Conservation (phyloP, 83 land plant species). For the Larix sibirica region DNA sequence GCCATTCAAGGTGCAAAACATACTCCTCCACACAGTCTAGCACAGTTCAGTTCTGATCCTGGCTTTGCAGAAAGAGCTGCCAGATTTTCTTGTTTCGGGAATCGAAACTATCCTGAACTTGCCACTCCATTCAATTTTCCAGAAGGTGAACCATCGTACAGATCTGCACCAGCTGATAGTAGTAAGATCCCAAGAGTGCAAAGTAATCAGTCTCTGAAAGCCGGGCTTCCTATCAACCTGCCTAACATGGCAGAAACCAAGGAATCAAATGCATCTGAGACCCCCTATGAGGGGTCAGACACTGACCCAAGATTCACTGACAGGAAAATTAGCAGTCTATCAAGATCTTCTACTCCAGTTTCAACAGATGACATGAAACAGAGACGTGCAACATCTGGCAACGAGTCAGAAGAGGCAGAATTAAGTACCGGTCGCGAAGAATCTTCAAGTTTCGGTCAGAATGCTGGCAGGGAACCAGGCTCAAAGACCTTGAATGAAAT, state of each 20-base stretch:
- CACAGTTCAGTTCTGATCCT: constrained; percentile 52
- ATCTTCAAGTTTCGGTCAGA: constrained; percentile 49
- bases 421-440: constrained; percentile 39
- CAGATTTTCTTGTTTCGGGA: constrained; percentile 54
- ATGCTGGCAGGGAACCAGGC: constrained; percentile 22
- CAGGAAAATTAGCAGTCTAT: constrained; percentile 11
- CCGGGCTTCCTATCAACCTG: constrained; percentile 7
- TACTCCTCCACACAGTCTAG: constrained; percentile 21
- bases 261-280: constrained; percentile 3
- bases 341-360: constrained; percentile 24
- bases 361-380: constrained; percentile 15
- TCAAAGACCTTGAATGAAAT: constrained; percentile 1
- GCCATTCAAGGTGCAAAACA: constrained; percentile 16
- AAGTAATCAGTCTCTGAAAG: constrained; percentile 45
- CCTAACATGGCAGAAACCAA: constrained; percentile 10
- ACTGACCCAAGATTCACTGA: constrained; percentile 9
- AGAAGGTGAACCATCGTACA: constrained; percentile 10
- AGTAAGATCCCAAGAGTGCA: constrained; percentile 48
- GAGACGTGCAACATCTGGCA: constrained; percentile 10
- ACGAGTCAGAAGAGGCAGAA: constrained; percentile 36
- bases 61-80: constrained; percentile 79
- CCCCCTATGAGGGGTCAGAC: constrained; percentile 13
- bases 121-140: constrained; percentile 9
- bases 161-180: constrained; percentile 22
- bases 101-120: constrained; percentile 25